Conservation (phyloP, 768 basidiomycete genomes). For the Auriscalpium orientale region DNA sequence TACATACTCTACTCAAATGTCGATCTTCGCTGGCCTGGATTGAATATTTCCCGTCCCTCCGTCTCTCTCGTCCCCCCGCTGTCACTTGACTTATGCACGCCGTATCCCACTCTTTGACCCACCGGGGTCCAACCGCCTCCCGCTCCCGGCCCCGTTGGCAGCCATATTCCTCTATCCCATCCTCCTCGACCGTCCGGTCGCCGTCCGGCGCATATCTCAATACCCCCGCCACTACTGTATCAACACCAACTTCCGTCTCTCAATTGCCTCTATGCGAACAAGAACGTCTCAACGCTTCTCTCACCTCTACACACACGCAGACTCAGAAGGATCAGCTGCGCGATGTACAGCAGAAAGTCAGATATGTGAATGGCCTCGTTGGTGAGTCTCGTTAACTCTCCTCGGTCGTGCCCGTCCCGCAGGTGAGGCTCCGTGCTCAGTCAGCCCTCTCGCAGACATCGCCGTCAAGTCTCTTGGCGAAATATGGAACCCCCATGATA, state of each 20-base stretch:
- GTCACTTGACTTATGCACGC: slow-evolving; percentile 24
- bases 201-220: slow-evolving; percentile 26
- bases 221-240: slow-evolving; percentile 16
- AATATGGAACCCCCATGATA: slow-evolving; percentile 74
- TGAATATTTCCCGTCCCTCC: slow-evolving; percentile 8
- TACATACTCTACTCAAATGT: neutral
- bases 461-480: slow-evolving; percentile 70
- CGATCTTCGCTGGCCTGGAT: slow-evolving; percentile 5
- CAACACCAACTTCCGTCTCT: slow-evolving; percentile 11
- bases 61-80: neutral
- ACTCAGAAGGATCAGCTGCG: slow-evolving; percentile 30
- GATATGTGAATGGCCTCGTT: slow-evolving; percentile 61
- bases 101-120: slow-evolving; percentile 48
- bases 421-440: slow-evolving; percentile 2
- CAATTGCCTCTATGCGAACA: slow-evolving; percentile 24
- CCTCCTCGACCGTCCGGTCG: slow-evolving; percentile 31
- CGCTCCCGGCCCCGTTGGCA: slow-evolving; percentile 75
- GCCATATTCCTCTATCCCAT: slow-evolving; percentile 45
- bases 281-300: slow-evolving; percentile 20
- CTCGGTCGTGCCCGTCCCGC: neutral
- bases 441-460: slow-evolving; percentile 46
- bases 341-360: slow-evolving; percentile 43
- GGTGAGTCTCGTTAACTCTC: slow-evolving; percentile 38
- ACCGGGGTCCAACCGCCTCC: slow-evolving; percentile 58
- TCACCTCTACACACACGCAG: slow-evolving; percentile 15